A percentile compares a stretch with the other conserved stretches of the same genome.
phyloP scores from a whole-genome alignment of 1,284 basidiomycete genomes.

The Trichosporon sp. region DNA sequence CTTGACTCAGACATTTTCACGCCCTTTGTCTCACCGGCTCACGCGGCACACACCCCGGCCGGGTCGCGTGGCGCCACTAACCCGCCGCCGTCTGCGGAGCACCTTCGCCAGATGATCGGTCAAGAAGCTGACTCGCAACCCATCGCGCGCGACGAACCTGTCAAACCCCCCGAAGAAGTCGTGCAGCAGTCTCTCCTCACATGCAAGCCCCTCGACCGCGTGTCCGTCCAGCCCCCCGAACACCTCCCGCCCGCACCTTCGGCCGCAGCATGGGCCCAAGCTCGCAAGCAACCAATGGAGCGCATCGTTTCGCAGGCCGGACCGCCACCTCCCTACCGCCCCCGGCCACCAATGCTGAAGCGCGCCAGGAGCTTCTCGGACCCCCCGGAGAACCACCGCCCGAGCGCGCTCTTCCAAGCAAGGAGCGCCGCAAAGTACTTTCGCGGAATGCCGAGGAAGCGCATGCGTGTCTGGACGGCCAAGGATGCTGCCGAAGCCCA shows the following conservation, averaged over 20 bases:
- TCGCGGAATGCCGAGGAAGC: constrained; percentile 16
- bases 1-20: constrained; percentile 19
- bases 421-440: constrained; percentile 18
- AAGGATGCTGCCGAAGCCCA: constrained; percentile 19
- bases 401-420: constrained; percentile 8
- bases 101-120: constrained; percentile 17
- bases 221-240: constrained; percentile 8
- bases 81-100: constrained; percentile 16
- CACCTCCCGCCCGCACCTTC: neutral
- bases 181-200: constrained; percentile 14
- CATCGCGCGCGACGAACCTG: neutral
- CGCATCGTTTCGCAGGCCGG: constrained; percentile 20
- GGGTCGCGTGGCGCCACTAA: constrained; percentile 1
- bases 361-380: constrained; percentile 20
- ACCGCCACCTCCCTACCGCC: neutral
- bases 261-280: constrained; percentile 12
- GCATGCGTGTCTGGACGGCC: constrained; percentile 20
- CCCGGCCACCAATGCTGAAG: constrained; percentile 11
- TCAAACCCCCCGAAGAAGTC: neutral
- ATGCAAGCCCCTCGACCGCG: constrained; percentile 20
- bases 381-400: constrained; percentile 20
- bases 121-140: neutral
- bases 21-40: constrained; percentile 21
- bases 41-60: neutral
- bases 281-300: constrained; percentile 18